A percentile compares a stretch with the other conserved stretches of the same genome.
These are phyloP conservation scores for Phytophthora vignae DNA, from an alignment of 352 stramenopile genomes.

Conservation along the genomic window DNA sequence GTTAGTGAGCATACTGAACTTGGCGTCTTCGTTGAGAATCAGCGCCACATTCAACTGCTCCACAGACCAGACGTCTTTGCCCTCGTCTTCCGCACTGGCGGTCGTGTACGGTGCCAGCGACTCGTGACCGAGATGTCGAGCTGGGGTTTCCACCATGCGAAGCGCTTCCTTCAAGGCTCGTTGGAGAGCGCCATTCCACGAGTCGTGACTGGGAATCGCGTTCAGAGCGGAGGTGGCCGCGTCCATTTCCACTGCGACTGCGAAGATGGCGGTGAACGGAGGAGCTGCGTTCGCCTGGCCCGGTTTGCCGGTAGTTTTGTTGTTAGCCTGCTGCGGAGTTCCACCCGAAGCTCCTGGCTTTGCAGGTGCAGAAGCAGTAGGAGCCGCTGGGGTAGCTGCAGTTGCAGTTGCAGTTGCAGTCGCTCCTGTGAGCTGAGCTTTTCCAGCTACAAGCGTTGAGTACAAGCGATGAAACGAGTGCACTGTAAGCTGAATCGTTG, in stretches of 20 bases:
- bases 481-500: slow-evolving; percentile 89
- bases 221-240: slow-evolving; percentile 44
- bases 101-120: slow-evolving; percentile 82
- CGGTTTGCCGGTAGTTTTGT: slow-evolving; percentile 26
- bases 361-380: background rate
- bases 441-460: slow-evolving; percentile 59
- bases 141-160: slow-evolving; percentile 89
- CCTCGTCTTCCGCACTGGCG: slow-evolving; percentile 85
- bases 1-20: slow-evolving; percentile 84
- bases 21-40: slow-evolving; percentile 85
- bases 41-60: slow-evolving; percentile 82
- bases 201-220: slow-evolving; percentile 65
- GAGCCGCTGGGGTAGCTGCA: background rate
- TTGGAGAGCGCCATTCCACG: slow-evolving; percentile 77
- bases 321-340: slow-evolving; percentile 1
- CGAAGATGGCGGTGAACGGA: slow-evolving; percentile 68
- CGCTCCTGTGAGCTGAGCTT: slow-evolving; percentile 34
- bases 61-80: slow-evolving; percentile 81
- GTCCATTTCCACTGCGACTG: slow-evolving; percentile 77
- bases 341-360: background rate
- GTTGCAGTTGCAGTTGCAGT: background rate
- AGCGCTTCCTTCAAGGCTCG: slow-evolving; percentile 86
- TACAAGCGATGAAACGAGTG: slow-evolving; percentile 76
- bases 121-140: slow-evolving; percentile 83
- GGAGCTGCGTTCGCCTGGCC: slow-evolving; percentile 18